Evolutionary conservation across 495 filamentous ascomycete species (phyloP), one percentile per base, ranked within the genome.

Genomic region (Podospora bellae-mahoneyi): DNA sequence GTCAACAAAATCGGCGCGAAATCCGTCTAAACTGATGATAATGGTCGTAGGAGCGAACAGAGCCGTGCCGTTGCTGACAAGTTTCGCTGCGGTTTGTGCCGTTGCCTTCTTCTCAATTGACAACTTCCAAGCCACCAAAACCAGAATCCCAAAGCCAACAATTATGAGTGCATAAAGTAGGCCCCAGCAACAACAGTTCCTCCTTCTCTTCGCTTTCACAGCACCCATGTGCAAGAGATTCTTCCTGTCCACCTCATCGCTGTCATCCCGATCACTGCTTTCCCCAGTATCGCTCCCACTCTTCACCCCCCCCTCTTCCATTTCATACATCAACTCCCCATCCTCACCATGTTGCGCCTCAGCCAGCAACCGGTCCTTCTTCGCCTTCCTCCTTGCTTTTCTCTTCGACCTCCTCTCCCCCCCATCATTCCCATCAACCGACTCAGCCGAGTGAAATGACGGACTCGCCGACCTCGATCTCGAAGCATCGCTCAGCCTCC

Each of bases 1-100:
- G 39, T 87, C 85, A 44, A 99, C 84, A 70, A 97, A 99, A 76
- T 98, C 95, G 2, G 96, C 94, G n/a, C 95, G 89, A 77, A 99
- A 97, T 2, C 95, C 95, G 78, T 99, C 95, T 10, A 99, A 84
- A 48, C 94, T 97, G 70, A 99, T 91, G 60, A 97, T 77, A 55
- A 99, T 91, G 1, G 95, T 99, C 0, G 95, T 99, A 19, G 92
- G 92, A 3, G 87, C 88, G 75, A 96, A 99, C 10, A 89, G 77
- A 2, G 93, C 89, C 0, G 93, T 96, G 32, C 95, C 96, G 75
- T 94, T 94, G 68, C 86, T 92, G 54, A 84, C 73, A n/a, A 86
- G 68, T 48, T 48, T 48, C 39, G 39, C 39, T 10, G 39, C 39
- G 6, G 60, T 64, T 65, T 74, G 61, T 16, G 60, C 48, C 3